Percentiles rank a stretch among this genome's conserved stretches.
Evolutionary conservation across 805 yeast species (phyloP).

Genomic region (Sugiyamaella mastotermitis): DNA sequence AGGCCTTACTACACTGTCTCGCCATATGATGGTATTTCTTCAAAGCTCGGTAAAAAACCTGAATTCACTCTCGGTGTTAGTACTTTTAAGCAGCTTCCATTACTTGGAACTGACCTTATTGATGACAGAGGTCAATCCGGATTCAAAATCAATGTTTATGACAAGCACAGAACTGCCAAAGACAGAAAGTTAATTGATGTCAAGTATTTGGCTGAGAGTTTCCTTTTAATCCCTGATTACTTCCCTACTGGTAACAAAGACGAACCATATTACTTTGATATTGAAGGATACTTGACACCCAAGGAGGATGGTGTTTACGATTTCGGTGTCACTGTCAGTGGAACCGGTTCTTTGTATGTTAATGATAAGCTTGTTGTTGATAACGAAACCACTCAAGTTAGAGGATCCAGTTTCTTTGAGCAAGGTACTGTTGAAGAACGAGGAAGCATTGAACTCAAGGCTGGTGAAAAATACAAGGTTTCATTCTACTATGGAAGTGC

Average conservation of each 20-base stretch:
- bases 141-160: constrained; percentile 6
- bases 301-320: constrained; percentile 44
- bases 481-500: constrained; percentile 49
- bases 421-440: constrained; percentile 49
- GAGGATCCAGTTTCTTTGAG: constrained; percentile 48
- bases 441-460: constrained; percentile 34
- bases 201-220: constrained; percentile 7
- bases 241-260: constrained; percentile 6
- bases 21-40: constrained; percentile 42
- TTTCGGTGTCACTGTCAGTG: constrained; percentile 47
- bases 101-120: constrained; percentile 23
- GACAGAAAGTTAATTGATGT: constrained; percentile 14
- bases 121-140: constrained; percentile 14
- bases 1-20: constrained; percentile 42
- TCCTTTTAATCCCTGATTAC: constrained; percentile 17
- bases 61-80: constrained; percentile 34
- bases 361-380: constrained; percentile 50
- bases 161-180: constrained; percentile 2
- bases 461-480: constrained; percentile 42
- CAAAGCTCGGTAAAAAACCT: constrained; percentile 24
- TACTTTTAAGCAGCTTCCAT: constrained; percentile 32
- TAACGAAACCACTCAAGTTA: constrained; percentile 46
- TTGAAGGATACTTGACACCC: constrained; percentile 41
- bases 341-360: constrained; percentile 50
- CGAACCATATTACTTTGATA: constrained; percentile 36